These are phyloP conservation scores for Periglandula ipomoeae DNA, from an alignment of 2,329 filamentous ascomycete species.

Conservation along the genomic window DNA sequence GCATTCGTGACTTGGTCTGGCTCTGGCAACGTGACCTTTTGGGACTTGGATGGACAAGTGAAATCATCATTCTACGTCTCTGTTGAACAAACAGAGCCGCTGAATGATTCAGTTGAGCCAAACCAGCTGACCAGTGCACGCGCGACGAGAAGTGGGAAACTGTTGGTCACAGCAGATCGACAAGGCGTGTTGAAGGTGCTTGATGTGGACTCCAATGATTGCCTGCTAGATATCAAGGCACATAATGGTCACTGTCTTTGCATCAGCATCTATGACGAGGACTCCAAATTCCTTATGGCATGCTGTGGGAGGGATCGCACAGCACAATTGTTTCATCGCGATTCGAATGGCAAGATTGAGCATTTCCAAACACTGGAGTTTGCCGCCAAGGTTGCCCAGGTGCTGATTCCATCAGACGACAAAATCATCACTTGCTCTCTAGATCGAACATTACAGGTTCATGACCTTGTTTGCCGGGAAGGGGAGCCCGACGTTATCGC, in stretches of 20 bases:
- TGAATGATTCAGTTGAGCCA: slow-evolving; percentile 38
- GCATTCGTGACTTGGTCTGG: slow-evolving; percentile 86
- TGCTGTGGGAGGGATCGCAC: slow-evolving; percentile 83
- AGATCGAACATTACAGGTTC: slow-evolving; percentile 77
- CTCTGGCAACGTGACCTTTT: slow-evolving; percentile 72
- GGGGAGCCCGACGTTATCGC: slow-evolving; percentile 56
- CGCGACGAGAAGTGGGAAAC: slow-evolving; percentile 50
- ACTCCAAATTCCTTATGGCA: slow-evolving; percentile 58
- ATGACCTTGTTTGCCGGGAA: slow-evolving; percentile 66
- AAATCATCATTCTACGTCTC: slow-evolving; percentile 56
- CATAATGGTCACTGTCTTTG: slow-evolving; percentile 80
- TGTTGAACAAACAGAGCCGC: slow-evolving; percentile 51
- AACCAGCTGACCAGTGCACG: slow-evolving; percentile 54
- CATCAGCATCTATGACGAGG: slow-evolving; percentile 61
- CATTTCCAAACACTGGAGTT: slow-evolving; percentile 93
- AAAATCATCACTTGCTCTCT: slow-evolving; percentile 77
- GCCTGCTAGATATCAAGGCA: slow-evolving; percentile 67
- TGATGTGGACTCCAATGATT: slow-evolving; percentile 51
- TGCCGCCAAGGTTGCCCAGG: slow-evolving; percentile 70
- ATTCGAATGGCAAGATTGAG: slow-evolving; percentile 50
- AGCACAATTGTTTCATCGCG: slow-evolving; percentile 74
- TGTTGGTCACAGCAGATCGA: slow-evolving; percentile 77
- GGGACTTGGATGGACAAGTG: slow-evolving; percentile 65
- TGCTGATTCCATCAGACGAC: slow-evolving; percentile 64
- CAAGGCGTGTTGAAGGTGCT: slow-evolving; percentile 71